Conservation (phyloP, 805 yeast species). For the Torulaspora indica region DNA sequence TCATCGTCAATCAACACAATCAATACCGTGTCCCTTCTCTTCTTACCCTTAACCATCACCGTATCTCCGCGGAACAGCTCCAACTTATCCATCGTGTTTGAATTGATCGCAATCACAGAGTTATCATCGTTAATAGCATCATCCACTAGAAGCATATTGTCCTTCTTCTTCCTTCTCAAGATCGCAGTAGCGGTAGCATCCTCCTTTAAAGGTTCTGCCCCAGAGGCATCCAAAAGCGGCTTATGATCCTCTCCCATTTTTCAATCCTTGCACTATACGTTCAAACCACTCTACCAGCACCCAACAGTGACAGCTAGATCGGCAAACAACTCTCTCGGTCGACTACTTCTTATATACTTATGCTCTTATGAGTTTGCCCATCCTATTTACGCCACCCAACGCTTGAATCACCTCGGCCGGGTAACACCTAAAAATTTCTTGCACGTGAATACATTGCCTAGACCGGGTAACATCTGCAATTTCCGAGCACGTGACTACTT, state of each 20-base stretch:
- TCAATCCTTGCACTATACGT: not conserved
- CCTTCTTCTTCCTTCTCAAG: constrained; percentile 95
- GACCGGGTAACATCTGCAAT: too few species aligned
- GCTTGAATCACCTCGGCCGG: not conserved
- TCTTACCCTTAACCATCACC: constrained; percentile 94
- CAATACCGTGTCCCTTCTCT: constrained; percentile 94
- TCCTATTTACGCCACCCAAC: not conserved
- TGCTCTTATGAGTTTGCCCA: not conserved
- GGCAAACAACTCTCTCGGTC: not conserved
- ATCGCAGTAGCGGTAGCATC: constrained; percentile 94
- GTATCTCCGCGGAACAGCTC: constrained; percentile 98
- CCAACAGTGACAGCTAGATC: not conserved
- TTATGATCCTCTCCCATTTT: constrained; percentile 39
- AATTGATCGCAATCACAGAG: constrained; percentile 91
- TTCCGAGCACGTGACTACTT: too few species aligned
- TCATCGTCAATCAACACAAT: constrained; percentile 96
- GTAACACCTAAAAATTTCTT: not conserved
- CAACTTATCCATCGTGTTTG: constrained; percentile 89
- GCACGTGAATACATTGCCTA: too few species aligned
- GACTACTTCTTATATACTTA: not conserved
- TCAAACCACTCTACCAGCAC: not conserved
- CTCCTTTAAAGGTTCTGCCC: constrained; percentile 52
- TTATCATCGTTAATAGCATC: constrained; percentile 97
- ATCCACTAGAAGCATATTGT: constrained; percentile 88
- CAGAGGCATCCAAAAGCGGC: constrained; percentile 60